A percentile compares a stretch with the other conserved stretches of the same genome.
phyloP scores from a whole-genome alignment of 257 asterid species.

The Buddleja alternifolia region DNA sequence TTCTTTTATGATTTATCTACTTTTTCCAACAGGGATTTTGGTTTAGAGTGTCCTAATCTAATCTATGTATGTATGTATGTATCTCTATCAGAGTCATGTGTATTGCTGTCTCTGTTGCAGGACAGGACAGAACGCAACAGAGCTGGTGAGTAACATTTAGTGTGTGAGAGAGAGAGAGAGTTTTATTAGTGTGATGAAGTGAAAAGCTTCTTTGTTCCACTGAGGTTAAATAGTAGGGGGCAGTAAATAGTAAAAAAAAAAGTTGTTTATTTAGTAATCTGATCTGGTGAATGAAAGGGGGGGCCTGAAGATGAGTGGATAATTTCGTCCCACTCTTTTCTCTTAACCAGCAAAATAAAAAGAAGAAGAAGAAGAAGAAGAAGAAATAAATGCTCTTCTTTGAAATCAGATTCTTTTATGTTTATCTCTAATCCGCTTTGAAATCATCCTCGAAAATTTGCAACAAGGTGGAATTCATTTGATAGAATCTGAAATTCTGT shows the following conservation, averaged over 20 bases:
- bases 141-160: slow-evolving; percentile 25
- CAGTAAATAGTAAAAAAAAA: slow-evolving; percentile 19
- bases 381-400: slow-evolving; percentile 15
- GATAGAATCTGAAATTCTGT: slow-evolving; percentile 27
- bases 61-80: too few relatives aligned
- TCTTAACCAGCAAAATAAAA: slow-evolving; percentile 13
- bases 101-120: slow-evolving; percentile 32
- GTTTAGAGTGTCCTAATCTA: slow-evolving; percentile 35
- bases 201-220: slow-evolving; percentile 20
- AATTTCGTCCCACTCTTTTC: slow-evolving; percentile 29
- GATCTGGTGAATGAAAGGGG: slow-evolving; percentile 29
- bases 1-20: not conserved
- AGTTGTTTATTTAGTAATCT: slow-evolving; percentile 27
- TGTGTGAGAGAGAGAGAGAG: slow-evolving; percentile 11
- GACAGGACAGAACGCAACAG: slow-evolving; percentile 37
- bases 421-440: slow-evolving; percentile 19
- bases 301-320: slow-evolving; percentile 31
- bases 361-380: too few relatives aligned
- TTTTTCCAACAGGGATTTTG: slow-evolving; percentile 3
- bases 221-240: slow-evolving; percentile 22
- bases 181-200: too few relatives aligned
- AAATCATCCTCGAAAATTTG: slow-evolving; percentile 23
- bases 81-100: slow-evolving; percentile 24
- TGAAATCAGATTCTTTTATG: slow-evolving; percentile 11
- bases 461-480: slow-evolving; percentile 23